Base-by-base conservation (phyloP, 1,284 basidiomycete genomes). In the Xanthoconium separans region DNA sequence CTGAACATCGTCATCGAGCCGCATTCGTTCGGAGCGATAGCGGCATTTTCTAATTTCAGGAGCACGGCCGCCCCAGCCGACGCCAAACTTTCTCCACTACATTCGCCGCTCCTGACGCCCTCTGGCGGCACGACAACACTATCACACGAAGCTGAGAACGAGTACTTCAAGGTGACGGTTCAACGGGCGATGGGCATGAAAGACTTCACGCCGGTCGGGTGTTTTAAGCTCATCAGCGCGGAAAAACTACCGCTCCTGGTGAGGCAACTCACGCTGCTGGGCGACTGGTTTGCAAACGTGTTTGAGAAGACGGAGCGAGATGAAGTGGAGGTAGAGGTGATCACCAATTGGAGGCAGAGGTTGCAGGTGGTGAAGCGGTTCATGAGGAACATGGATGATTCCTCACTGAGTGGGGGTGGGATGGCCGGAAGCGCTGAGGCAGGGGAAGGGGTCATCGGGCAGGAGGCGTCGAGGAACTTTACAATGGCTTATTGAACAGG, bases 1-100 rank as follows among this genome's bases (percentile, higher is more conserved):
- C 86, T 98, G 69, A 99, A 98, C 72, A 94, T 99, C 65, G 88
- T 99, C 64, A 91, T 99, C 63, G 92, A 96, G 64, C 93, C 95
- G 3, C 93, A 97, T 68, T 95, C 94, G 12, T 77, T 87, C 42
- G 91, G 91, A 40, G 82, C 89, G 34, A 87, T 92, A 51, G 84
- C 89, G 7, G 89, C 90, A 18, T 89, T 88, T 69, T 87, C 88
- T 6, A 85, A 91, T 64, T 71, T 68, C 42, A 65, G 67, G 44
- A 52, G 50, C 36, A 36, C 54, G 6, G 13, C 56, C 1, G 45
- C 50, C 2, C 42, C 20, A 11, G 24, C 31, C 30, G 66, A 69
- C 9, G 40, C 44, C 37, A 68, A 51, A 20, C 37, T n/a, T 18
- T 58, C 65, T n/a, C 58, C 65, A 3, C 44, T 39, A 31, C 66